Evolutionary conservation across 2,329 filamentous ascomycete genomes (phyloP).

Genomic region (Colletotrichum sp.): DNA sequence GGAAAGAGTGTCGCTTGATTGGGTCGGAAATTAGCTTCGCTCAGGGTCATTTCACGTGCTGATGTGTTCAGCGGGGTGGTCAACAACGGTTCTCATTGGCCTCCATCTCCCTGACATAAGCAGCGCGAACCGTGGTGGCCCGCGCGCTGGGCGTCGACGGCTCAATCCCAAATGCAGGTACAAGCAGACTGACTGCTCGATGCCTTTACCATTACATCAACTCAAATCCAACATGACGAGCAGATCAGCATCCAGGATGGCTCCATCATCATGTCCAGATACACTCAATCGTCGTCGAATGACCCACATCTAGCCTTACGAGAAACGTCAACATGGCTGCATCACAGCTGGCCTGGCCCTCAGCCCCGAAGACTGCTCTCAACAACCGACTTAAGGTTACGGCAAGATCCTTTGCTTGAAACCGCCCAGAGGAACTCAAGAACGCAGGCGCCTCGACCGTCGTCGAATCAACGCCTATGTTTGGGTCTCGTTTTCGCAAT

Average conservation of each 20-base stretch:
- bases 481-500: background rate
- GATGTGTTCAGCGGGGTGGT: constrained; percentile 11
- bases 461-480: background rate
- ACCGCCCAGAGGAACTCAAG: constrained; percentile 1
- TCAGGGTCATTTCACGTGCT: constrained; percentile 22
- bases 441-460: constrained; percentile 1
- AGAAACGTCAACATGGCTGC: background rate
- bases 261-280: background rate
- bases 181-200: background rate
- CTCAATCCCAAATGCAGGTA: background rate
- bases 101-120: constrained; percentile 2
- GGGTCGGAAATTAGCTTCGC: constrained; percentile 20
- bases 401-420: background rate
- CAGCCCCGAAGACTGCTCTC: background rate
- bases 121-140: background rate
- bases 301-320: background rate
- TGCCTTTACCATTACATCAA: background rate
- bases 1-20: constrained; percentile 15
- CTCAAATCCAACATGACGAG: background rate
- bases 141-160: background rate
- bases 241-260: background rate
- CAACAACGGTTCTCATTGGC: background rate
- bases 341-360: background rate
- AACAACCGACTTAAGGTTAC: background rate
- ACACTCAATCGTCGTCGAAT: background rate